A percentile compares a stretch with the other conserved stretches of the same genome.
These are phyloP conservation scores for Monilinia aucupariae DNA, from an alignment of 2,329 filamentous ascomycete species.

Conservation along the genomic window DNA sequence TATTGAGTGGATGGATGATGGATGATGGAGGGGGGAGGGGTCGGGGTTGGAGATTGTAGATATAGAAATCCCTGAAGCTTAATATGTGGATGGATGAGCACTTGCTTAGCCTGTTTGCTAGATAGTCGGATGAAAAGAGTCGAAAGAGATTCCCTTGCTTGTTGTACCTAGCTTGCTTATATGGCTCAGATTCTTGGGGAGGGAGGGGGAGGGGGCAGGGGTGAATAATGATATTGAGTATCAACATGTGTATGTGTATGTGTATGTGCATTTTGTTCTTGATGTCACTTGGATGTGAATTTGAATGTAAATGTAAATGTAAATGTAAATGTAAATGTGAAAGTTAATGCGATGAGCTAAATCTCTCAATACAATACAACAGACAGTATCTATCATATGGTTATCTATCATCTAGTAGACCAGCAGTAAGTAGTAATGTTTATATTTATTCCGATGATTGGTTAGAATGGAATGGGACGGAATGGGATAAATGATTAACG, in stretches of 20 bases:
- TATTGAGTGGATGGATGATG: background rate
- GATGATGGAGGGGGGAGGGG: background rate
- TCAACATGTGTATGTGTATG: background rate
- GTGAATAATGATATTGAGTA: background rate
- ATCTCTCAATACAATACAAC: too few species aligned
- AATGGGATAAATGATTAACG: too few species aligned
- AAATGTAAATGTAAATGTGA: too few species aligned
- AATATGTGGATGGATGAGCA: background rate
- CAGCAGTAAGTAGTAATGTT: too few species aligned
- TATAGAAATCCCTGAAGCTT: background rate
- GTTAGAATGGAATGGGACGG: too few species aligned
- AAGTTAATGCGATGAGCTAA: too few species aligned
- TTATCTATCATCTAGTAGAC: too few species aligned
- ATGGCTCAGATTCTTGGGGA: background rate
- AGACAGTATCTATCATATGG: too few species aligned
- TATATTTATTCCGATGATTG: too few species aligned
- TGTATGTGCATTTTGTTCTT: too few species aligned
- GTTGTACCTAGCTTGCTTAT: background rate
- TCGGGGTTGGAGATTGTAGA: background rate
- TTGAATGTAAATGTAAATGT: too few species aligned
- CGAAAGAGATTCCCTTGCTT: background rate
- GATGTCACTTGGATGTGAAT: too few species aligned
- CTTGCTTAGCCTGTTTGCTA: slow-evolving; percentile 3
- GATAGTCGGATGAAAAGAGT: background rate
- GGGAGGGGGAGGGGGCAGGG: background rate